Percentiles rank a stretch among this genome's conserved stretches.
These are phyloP conservation scores for Ploettnerulaceae sp. DNA, from an alignment of 2,329 filamentous ascomycete species.

Conservation along the genomic window DNA sequence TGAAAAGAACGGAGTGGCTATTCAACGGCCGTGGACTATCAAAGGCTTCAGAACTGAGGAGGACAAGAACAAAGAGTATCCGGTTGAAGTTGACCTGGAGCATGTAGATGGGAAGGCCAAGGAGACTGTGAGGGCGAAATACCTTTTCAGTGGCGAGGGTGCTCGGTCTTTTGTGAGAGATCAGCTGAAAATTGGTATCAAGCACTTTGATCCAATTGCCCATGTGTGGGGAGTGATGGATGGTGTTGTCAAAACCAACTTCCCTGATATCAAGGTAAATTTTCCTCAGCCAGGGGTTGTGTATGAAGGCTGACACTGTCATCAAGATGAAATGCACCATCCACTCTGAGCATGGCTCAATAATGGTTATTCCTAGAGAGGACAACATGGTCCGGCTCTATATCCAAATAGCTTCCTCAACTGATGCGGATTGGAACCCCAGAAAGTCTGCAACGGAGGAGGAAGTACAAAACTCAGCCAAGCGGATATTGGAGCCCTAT, in stretches of 20 bases:
- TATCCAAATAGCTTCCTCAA: conserved; percentile 61
- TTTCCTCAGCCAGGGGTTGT: conserved; percentile 27
- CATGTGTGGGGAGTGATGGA: conserved; percentile 76
- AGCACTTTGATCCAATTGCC: conserved; percentile 63
- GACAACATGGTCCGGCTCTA: conserved; percentile 64
- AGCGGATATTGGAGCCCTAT: conserved; percentile 62
- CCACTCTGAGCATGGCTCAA: conserved; percentile 67
- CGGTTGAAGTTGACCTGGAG: conserved; percentile 72
- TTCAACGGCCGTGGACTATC: conserved; percentile 64
- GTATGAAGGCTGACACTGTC: conserved; percentile 40
- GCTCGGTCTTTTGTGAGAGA: conserved; percentile 62
- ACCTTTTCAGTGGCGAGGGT: conserved; percentile 68
- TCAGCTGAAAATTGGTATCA: conserved; percentile 64
- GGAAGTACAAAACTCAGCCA: conserved; percentile 60
- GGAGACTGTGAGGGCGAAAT: conserved; percentile 65
- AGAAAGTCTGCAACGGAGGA: conserved; percentile 58
- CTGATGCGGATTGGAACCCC: conserved; percentile 56
- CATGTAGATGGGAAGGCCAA: conserved; percentile 69
- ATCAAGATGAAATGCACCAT: conserved; percentile 67
- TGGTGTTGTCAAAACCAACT: conserved; percentile 65
- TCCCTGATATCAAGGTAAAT: conserved; percentile 70
- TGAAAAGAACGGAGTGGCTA: conserved; percentile 51
- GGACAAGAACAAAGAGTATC: conserved; percentile 57
- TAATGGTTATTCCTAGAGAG: conserved; percentile 76
- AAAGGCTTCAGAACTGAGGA: conserved; percentile 56